phyloP scores from a whole-genome alignment of 768 basidiomycete species.

The Lactarius hatsudake region DNA sequence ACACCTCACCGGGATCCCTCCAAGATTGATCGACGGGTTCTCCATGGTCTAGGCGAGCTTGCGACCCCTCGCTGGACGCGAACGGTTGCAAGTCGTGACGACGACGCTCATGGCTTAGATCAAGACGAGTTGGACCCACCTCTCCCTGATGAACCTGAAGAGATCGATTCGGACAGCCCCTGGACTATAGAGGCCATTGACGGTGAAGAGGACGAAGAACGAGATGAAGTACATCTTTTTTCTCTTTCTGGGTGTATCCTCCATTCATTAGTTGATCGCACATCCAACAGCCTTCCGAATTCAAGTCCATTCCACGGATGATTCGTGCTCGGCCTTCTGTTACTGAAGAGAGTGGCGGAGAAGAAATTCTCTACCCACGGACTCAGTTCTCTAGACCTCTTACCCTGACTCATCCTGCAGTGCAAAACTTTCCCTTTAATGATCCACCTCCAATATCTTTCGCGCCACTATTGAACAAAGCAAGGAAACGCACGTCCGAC shows the following conservation, averaged over 20 bases:
- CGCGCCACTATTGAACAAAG: conserved; percentile 25
- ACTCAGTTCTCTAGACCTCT: conserved; percentile 31
- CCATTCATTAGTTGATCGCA: background rate
- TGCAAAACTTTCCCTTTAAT: conserved; percentile 6
- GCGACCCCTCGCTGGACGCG: conserved; percentile 93
- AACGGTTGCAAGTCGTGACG: conserved; percentile 39
- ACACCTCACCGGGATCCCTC: conserved; percentile 79
- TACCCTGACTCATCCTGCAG: background rate
- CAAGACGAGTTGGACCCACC: conserved; percentile 33
- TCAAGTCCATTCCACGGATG: conserved; percentile 45
- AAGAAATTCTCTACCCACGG: conserved; percentile 86
- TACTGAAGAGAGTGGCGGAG: conserved; percentile 83
- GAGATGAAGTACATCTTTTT: conserved; percentile 53
- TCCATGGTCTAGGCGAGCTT: conserved; percentile 94
- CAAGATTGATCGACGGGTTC: conserved; percentile 76
- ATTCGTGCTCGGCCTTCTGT: conserved; percentile 62
- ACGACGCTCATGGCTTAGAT: conserved; percentile 36
- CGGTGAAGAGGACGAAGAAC: conserved; percentile 64
- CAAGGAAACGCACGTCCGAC: conserved; percentile 35
- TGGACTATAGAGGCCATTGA: conserved; percentile 89
- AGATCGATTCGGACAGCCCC: conserved; percentile 68
- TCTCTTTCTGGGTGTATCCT: conserved; percentile 11
- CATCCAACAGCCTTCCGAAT: conserved; percentile 41
- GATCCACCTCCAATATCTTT: conserved; percentile 25
- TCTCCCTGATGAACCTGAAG: conserved; percentile 39